phyloP scores from a whole-genome alignment of 202 grass and related monocot genomes.

The Dendrocalamus latiflorus region DNA sequence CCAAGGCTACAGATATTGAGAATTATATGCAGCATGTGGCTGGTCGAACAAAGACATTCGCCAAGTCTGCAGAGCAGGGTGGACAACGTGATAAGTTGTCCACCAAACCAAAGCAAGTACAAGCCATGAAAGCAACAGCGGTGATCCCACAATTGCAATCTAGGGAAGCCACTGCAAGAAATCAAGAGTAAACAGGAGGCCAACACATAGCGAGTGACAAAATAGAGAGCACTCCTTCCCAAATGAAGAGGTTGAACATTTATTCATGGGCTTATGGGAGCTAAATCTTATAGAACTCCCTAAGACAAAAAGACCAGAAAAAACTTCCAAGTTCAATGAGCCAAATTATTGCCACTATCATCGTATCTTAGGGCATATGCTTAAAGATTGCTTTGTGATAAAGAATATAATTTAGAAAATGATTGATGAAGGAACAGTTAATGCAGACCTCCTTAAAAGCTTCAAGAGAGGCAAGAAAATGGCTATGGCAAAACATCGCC shows the following conservation, averaged over 20 bases:
- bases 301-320: neutral
- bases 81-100: neutral
- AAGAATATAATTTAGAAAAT: too few relatives aligned
- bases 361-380: too few relatives aligned
- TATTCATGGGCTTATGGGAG: fast-evolving
- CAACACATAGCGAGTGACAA: neutral
- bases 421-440: too few relatives aligned
- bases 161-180: fast-evolving
- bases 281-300: too few relatives aligned
- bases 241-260: neutral
- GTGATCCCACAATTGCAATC: neutral
- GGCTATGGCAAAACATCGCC: too few relatives aligned
- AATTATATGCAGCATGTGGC: neutral
- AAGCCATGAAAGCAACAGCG: neutral
- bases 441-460: too few relatives aligned
- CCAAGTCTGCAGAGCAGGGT: neutral
- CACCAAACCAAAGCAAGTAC: neutral
- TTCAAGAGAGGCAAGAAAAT: too few relatives aligned
- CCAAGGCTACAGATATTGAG: too few relatives aligned
- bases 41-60: neutral
- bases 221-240: neutral
- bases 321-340: neutral
- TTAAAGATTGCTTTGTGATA: too few relatives aligned
- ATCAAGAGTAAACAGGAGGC: neutral
- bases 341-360: too few relatives aligned